A percentile compares a stretch with the other conserved stretches of the same genome.
These are phyloP conservation scores for Aspergillus versicolor DNA, from an alignment of 2,329 filamentous ascomycete species.

Conservation along the genomic window DNA sequence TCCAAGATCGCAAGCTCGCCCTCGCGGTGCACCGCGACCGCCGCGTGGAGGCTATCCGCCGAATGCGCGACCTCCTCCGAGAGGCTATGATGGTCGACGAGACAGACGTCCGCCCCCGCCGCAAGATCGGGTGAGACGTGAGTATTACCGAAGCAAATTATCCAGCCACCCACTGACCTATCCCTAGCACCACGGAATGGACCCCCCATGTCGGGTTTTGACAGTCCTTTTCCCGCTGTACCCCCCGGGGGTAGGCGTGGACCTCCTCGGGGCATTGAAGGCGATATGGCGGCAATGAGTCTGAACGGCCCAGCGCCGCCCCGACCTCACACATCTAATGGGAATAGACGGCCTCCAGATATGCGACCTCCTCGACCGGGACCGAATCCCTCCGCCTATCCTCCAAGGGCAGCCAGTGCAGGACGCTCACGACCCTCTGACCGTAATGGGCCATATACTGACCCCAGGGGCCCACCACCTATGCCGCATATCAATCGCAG, in stretches of 20 bases:
- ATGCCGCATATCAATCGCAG: constrained; percentile 35
- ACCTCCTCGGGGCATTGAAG: constrained; percentile 35
- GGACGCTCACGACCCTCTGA: constrained; percentile 20
- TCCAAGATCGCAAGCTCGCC: constrained; percentile 26
- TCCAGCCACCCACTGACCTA: neutral
- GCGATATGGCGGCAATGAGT: constrained; percentile 41
- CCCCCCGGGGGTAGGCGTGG: constrained; percentile 28
- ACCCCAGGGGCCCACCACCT: constrained; percentile 25
- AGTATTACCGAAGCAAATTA: constrained; percentile 18
- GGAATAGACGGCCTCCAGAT: constrained; percentile 29
- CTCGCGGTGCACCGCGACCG: constrained; percentile 30
- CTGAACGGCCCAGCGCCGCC: constrained; percentile 31
- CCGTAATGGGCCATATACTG: constrained; percentile 27
- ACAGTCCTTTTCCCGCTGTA: constrained; percentile 52
- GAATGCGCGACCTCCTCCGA: constrained; percentile 25
- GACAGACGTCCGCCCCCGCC: constrained; percentile 31
- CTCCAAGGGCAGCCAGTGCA: constrained; percentile 28
- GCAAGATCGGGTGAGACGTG: constrained; percentile 33
- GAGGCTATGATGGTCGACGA: constrained; percentile 26
- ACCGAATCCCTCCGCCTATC: constrained; percentile 23
- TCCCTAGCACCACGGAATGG: constrained; percentile 27
- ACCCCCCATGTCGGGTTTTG: constrained; percentile 42
- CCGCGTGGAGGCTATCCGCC: constrained; percentile 32
- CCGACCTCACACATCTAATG: constrained; percentile 42
- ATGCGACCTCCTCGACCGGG: constrained; percentile 25